phyloP scores from a whole-genome alignment of 1,284 basidiomycete species.

The Cystobasidium sp. region DNA sequence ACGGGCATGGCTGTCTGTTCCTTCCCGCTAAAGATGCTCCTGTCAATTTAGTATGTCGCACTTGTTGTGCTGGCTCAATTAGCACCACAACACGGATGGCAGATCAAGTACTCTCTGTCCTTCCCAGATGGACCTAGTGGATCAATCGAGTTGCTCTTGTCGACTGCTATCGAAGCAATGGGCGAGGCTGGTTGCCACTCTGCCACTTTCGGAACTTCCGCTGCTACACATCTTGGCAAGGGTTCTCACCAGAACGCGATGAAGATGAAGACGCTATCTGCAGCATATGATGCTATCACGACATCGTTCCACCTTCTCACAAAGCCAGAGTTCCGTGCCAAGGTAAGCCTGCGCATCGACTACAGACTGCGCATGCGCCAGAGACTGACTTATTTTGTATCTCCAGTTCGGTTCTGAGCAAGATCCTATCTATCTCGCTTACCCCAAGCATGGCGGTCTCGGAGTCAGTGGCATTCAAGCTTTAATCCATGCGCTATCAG shows the following conservation, averaged over 20 bases:
- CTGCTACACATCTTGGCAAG: constrained; percentile 39
- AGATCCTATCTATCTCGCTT: constrained; percentile 36
- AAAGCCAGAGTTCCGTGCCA: constrained; percentile 62
- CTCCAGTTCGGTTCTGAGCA: constrained; percentile 39
- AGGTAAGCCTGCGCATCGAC: constrained; percentile 27
- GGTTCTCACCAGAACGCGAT: constrained; percentile 21
- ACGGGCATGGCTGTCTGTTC: neutral
- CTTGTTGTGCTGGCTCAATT: constrained; percentile 65
- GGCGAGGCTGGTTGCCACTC: constrained; percentile 60
- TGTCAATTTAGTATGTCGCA: constrained; percentile 56
- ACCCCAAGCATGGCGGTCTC: constrained; percentile 37
- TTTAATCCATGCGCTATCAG: constrained; percentile 28
- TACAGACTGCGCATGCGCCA: neutral
- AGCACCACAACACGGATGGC: constrained; percentile 62
- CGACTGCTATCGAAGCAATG: constrained; percentile 62
- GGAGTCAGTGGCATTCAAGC: constrained; percentile 38
- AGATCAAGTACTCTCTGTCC: constrained; percentile 67
- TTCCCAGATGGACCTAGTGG: constrained; percentile 65
- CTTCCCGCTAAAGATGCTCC: neutral
- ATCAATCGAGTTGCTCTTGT: constrained; percentile 62
- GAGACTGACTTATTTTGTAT: neutral
- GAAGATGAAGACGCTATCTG: constrained; percentile 58
- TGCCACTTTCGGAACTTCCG: constrained; percentile 59
- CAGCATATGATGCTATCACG: constrained; percentile 61
- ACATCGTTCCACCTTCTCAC: constrained; percentile 59